phyloP scores from a whole-genome alignment of 768 basidiomycete genomes.

The Fistulinella prunicolor region DNA sequence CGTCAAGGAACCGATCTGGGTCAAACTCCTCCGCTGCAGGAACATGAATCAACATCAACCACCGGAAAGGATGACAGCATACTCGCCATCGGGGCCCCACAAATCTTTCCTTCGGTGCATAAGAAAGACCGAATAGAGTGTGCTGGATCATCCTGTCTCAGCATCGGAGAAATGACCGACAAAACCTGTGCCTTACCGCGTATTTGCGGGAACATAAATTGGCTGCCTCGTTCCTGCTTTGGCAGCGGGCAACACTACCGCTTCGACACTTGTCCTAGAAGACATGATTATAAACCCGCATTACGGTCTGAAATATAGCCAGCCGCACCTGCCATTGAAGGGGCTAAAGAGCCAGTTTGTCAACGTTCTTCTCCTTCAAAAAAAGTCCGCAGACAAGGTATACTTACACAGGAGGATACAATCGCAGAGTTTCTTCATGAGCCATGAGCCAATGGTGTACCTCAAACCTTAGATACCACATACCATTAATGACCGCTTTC shows the following conservation, averaged over 20 bases:
- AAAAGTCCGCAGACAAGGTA: too few relatives aligned
- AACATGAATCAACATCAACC: neutral
- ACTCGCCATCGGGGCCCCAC: neutral
- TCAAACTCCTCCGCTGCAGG: neutral
- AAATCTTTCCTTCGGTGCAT: constrained; percentile 16
- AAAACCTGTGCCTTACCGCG: constrained; percentile 16
- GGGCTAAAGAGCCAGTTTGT: too few relatives aligned
- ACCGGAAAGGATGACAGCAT: neutral
- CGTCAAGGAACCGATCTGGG: neutral
- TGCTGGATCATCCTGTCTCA: constrained; percentile 23
- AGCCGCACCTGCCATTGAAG: constrained; percentile 22
- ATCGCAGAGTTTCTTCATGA: constrained; percentile 28
- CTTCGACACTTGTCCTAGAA: constrained; percentile 22
- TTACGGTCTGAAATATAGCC: neutral
- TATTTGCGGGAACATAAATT: constrained; percentile 33
- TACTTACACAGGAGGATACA: constrained; percentile 32
- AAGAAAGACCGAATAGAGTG: constrained; percentile 45
- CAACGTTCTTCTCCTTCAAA: too few relatives aligned
- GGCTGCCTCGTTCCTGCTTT: constrained; percentile 21
- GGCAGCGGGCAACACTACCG: constrained; percentile 21
- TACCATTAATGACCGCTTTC: constrained; percentile 37
- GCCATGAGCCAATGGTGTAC: constrained; percentile 1
- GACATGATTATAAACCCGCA: neutral
- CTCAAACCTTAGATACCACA: neutral
- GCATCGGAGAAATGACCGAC: neutral